These are phyloP conservation scores for Calocybe indica DNA, from an alignment of 768 basidiomycete genomes.

Conservation along the genomic window DNA sequence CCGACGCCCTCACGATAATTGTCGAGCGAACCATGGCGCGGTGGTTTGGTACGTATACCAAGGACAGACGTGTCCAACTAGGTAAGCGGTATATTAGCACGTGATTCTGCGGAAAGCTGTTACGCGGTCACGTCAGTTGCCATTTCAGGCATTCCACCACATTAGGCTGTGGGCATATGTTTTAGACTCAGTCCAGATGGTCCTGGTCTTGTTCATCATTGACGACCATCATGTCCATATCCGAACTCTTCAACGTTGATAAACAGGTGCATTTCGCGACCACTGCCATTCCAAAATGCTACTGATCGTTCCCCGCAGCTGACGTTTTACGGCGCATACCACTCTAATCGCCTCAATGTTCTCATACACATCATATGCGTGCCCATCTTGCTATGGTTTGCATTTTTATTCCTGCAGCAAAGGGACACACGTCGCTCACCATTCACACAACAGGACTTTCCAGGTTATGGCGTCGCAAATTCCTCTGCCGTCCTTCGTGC, in stretches of 20 bases:
- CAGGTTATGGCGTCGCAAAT: constrained; percentile 46
- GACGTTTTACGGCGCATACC: constrained; percentile 91
- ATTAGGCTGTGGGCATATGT: constrained; percentile 9
- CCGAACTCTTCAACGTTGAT: constrained; percentile 56
- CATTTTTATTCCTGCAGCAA: constrained; percentile 1
- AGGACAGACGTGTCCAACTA: neutral
- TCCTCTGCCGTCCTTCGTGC: constrained; percentile 49
- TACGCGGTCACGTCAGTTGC: constrained; percentile 7
- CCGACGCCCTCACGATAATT: constrained; percentile 77
- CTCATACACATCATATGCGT: constrained; percentile 83
- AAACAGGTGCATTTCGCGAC: constrained; percentile 46
- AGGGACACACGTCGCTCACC: neutral
- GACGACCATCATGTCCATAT: constrained; percentile 28
- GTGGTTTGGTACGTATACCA: neutral
- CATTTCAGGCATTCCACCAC: constrained; percentile 13
- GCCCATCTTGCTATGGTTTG: constrained; percentile 76
- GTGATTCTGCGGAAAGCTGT: constrained; percentile 14
- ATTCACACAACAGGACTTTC: constrained; percentile 43
- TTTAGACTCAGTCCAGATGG: neutral
- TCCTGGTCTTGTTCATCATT: neutral
- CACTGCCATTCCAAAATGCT: neutral
- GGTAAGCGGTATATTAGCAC: constrained; percentile 3
- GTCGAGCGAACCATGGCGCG: constrained; percentile 77
- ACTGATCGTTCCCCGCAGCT: constrained; percentile 42
- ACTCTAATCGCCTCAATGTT: constrained; percentile 77